Base-by-base conservation (phyloP, 1,284 basidiomycete genomes). In the Salmacisia buchloeana region DNA sequence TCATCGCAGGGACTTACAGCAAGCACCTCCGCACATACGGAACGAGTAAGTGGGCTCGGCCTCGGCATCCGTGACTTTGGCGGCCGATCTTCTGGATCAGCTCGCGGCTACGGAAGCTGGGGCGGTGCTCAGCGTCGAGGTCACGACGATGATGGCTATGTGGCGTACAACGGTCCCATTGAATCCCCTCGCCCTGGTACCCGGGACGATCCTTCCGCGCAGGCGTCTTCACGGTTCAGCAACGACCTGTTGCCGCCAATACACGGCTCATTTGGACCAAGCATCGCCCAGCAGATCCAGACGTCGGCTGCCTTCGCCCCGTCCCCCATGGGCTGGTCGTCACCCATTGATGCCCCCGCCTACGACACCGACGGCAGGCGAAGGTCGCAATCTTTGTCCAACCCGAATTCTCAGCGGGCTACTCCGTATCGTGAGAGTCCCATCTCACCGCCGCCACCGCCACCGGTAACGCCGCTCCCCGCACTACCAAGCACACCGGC, bases 51-150 rank as follows among this genome's bases (percentile, higher is more conserved):
- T 15, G 23, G 39, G 18, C 29, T 54, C 34, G 49, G 49, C 2
- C 49, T 31, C 6, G 49, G 49, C 27, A 54, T 54, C 29, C 49
- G 49, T 31, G 49, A 54, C n/a, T 33, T 54, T 6, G 49, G 49
- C 9, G 27, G 25, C 12, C 23, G 27, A 5, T 33, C 49, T 7
- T 2, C 31, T 6, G 29, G 25, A 2, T 2, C 29, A 54, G n/a
- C n/a, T n/a, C n/a, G 31, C 18, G 49, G 49, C 29, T 33, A 31
- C 3, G 49, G 29, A 2, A 31, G 49, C 15, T 54, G 29, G 9
- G 13, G 31, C 27, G 49, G 49, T 7, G 31, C 25, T 33, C 10
- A 31, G 18, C 49, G 27, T n/a, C n/a, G 27, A 31, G 9, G 27
- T 31, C 2, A 9, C n/a, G 49, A 29, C 18, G 49, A 54, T n/a